Conservation (phyloP, 371 early-diverging fungal genomes). For the Mucor irregularis region DNA sequence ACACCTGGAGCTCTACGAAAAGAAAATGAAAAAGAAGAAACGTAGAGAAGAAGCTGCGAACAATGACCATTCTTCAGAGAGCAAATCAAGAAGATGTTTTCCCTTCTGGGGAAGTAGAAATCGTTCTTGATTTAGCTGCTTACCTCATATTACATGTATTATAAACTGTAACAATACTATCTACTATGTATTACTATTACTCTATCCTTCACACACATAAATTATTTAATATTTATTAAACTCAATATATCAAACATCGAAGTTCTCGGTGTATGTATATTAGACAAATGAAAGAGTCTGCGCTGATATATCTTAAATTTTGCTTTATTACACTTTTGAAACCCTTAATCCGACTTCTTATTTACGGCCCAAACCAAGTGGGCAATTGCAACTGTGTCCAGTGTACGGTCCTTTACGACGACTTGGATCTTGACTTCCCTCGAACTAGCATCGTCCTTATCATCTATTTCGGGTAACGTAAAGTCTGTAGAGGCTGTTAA, state of each 20-base stretch:
- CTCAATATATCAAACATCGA: too few relatives aligned
- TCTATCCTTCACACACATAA: too few relatives aligned
- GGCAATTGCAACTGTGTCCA: constrained; percentile 49
- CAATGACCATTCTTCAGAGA: background rate
- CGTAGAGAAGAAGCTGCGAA: background rate
- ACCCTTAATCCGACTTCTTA: constrained; percentile 11
- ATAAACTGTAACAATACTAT: too few relatives aligned
- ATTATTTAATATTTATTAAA: too few relatives aligned
- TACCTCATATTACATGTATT: too few relatives aligned
- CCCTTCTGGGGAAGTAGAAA: too few relatives aligned
- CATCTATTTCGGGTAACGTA: constrained; percentile 21
- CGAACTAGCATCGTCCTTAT: background rate
- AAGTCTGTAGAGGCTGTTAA: constrained; percentile 49
- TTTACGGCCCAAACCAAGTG: constrained; percentile 41
- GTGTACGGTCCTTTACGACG: constrained; percentile 44
- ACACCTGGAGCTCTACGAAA: constrained; percentile 51
- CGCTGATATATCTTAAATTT: too few relatives aligned
- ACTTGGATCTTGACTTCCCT: constrained; percentile 35
- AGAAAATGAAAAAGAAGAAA: constrained; percentile 11
- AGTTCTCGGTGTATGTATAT: too few relatives aligned
- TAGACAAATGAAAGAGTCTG: too few relatives aligned
- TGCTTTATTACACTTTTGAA: background rate
- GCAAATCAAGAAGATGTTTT: too few relatives aligned
- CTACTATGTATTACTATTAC: too few relatives aligned
- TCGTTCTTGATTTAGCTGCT: too few relatives aligned